phyloP scores from a whole-genome alignment of 108 stramenopile genomes.

The Fragilariopsis cylindrus region DNA sequence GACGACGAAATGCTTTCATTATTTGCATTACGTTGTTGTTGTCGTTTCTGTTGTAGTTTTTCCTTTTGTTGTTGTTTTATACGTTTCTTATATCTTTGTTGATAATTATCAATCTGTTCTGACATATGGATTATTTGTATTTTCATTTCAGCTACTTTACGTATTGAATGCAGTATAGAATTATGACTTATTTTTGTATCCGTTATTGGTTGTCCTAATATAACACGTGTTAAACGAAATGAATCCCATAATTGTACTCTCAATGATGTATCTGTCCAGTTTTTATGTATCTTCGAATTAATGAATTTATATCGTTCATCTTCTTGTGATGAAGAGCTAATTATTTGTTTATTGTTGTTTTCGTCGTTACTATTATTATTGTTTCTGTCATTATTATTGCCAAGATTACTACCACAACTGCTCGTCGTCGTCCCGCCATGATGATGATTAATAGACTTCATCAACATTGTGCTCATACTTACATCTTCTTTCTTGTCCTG shows the following conservation, averaged over 20 bases:
- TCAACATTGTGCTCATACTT: constrained; percentile 8
- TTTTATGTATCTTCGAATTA: background rate
- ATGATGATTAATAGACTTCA: background rate
- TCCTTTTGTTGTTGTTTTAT: background rate
- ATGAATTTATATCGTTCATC: background rate
- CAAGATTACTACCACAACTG: background rate
- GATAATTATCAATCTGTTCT: background rate
- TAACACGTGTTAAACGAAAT: constrained; percentile 34
- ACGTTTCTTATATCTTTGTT: background rate
- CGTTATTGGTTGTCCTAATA: constrained; percentile 28
- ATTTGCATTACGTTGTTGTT: background rate
- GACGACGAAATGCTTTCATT: background rate
- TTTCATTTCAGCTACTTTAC: constrained; percentile 41
- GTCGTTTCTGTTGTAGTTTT: background rate
- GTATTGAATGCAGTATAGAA: constrained; percentile 30
- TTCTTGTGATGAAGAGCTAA: background rate
- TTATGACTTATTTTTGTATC: background rate
- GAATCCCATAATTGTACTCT: constrained; percentile 30
- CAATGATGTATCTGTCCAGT: background rate
- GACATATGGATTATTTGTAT: background rate
- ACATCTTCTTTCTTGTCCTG: background rate
- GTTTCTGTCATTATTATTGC: background rate
- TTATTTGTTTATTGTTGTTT: background rate
- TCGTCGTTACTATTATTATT: background rate
- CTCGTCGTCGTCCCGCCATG: background rate